A percentile compares a stretch with the other conserved stretches of the same genome.
phyloP scores from a whole-genome alignment of 768 basidiomycete species.

The Termitomyces sp. region DNA sequence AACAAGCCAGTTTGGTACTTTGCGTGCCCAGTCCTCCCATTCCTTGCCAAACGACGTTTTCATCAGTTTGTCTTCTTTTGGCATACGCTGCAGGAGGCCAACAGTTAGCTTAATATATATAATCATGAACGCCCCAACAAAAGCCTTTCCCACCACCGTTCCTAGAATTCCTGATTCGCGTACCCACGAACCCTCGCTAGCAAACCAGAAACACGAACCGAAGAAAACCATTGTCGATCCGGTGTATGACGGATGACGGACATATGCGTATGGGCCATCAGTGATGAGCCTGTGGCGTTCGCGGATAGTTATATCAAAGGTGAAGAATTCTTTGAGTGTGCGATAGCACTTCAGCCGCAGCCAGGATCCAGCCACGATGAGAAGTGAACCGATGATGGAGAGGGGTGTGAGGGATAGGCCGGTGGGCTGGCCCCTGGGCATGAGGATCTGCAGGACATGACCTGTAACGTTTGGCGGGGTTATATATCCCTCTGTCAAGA shows the following conservation, averaged over 20 bases:
- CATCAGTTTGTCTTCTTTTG: no score
- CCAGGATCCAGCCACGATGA: slow-evolving; percentile 19
- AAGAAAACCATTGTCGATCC: neutral
- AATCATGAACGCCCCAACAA: neutral
- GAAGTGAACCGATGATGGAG: slow-evolving; percentile 23
- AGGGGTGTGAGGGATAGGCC: slow-evolving; percentile 15
- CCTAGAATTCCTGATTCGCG: neutral
- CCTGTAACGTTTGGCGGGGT: neutral
- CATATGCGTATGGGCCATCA: neutral
- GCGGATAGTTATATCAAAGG: slow-evolving; percentile 17
- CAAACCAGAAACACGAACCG: neutral
- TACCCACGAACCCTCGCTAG: neutral
- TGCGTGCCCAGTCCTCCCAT: no score
- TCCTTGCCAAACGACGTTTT: no score
- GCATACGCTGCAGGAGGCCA: neutral
- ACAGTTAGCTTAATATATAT: neutral
- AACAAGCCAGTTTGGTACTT: neutral
- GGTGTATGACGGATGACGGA: neutral
- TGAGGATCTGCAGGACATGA: neutral
- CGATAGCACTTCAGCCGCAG: slow-evolving; percentile 33
- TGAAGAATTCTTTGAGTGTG: slow-evolving; percentile 28
- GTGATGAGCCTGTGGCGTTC: neutral
- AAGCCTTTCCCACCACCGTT: neutral
- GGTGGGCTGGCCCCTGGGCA: neutral
- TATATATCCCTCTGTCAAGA: neutral